Evolutionary conservation across 2,329 filamentous ascomycete genomes (phyloP).

Genomic region (Aschersonia sp.): DNA sequence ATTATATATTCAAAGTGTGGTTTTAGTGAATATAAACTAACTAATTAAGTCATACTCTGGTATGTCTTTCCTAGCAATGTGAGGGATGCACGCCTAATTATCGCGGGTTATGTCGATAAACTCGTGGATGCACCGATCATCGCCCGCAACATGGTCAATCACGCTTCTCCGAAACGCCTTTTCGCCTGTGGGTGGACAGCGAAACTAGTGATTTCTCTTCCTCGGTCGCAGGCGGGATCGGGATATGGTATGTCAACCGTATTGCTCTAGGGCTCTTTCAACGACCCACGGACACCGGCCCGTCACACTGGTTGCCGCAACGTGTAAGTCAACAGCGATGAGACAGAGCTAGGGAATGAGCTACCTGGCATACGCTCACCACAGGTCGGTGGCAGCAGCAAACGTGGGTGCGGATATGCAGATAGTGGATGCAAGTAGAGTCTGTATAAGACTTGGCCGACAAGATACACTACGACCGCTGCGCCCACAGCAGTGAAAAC

Average conservation of each 20-base stretch:
- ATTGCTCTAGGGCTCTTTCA: background rate
- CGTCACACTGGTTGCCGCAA: background rate
- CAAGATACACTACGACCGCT: background rate
- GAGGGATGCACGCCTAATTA: too few species aligned
- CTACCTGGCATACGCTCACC: background rate
- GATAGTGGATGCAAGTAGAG: background rate
- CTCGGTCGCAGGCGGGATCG: background rate
- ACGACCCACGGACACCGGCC: background rate
- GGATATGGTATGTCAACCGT: background rate
- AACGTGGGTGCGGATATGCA: background rate
- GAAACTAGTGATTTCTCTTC: background rate
- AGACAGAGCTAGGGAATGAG: background rate
- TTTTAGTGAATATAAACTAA: too few species aligned
- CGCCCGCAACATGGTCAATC: too few species aligned
- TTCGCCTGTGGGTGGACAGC: background rate
- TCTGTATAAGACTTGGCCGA: background rate
- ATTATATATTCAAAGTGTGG: too few species aligned
- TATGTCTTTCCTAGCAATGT: too few species aligned
- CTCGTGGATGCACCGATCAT: too few species aligned
- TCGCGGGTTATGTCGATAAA: too few species aligned
- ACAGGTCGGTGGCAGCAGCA: background rate
- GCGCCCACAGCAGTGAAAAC: background rate
- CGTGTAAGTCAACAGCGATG: background rate
- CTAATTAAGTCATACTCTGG: too few species aligned
- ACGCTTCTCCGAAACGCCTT: too few species aligned